Evolutionary conservation across 495 filamentous ascomycete genomes (phyloP), one percentile per base, ranked within the genome.

Genomic region (Hyaloscypha variabilis): DNA sequence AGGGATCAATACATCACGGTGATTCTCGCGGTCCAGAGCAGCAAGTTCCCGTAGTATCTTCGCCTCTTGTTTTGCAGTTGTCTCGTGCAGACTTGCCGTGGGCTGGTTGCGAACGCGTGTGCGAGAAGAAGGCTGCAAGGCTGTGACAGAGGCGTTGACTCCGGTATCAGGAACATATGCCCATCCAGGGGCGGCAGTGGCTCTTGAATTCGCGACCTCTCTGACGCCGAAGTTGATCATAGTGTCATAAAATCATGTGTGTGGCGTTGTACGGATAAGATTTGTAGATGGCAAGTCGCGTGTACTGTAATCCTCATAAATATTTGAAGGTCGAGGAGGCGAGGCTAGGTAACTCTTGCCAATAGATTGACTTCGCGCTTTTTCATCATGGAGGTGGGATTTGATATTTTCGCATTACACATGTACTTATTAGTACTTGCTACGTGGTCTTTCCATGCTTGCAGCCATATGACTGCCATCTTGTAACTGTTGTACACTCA

Each of bases 101-200:
- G 81, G 75, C 69, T 78, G 83, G 80, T 80, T 86, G 75, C 77
- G 88, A 73, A 79, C 91, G 79, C 83, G 91, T 87, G 81, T 91
- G 76, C 79, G 84, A 79, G 57, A 82, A 72, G 53, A 79, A 74
- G 54, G 87, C 79, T 85, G 79, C 77, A 84, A 77, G 68, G 83
- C 76, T 67, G 81, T 78, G 86, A 65, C 54, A 1, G 67, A 79
- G 17, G 87, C 83, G 62, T 87, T 83, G 66, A 83, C 80, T 65
- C 82, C 83, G n/a, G 84, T 85, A 69, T 96, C 90, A 34, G 91
- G 86, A 23, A 97, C 92, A 74, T 95, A 95, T 49, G 91, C 90
- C 87, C 90, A 97, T 65, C 93, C 93, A 0, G 93, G 93, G 1
- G 90, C 90, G 57, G 81, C 78, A 62, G 83, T 83, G 23, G 86